A percentile compares a stretch with the other conserved stretches of the same genome.
Conservation (phyloP, 192 early-diverging fungal species). For the Pilobolus umbonatus region DNA sequence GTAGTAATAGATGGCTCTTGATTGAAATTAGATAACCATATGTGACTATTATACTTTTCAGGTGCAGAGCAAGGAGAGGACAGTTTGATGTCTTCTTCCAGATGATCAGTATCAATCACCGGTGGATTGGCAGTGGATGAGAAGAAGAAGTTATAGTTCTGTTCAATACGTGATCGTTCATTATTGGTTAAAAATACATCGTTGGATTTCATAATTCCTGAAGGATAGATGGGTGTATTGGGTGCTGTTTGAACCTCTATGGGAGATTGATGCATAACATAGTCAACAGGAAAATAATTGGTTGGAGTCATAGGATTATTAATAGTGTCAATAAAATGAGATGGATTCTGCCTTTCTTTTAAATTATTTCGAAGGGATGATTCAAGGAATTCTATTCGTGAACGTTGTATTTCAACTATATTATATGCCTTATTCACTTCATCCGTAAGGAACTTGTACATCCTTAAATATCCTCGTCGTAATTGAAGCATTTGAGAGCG, state of each 20-base stretch:
- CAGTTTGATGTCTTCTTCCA: neutral
- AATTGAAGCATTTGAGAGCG: slow-evolving; percentile 9
- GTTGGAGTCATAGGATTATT: neutral
- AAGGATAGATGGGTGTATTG: slow-evolving; percentile 9
- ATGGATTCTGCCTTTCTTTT: neutral
- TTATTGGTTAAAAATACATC: slow-evolving; percentile 1
- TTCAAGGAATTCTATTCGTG: slow-evolving; percentile 15
- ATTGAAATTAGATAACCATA: no score
- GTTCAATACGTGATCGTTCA: no score
- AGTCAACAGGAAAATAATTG: slow-evolving; percentile 12
- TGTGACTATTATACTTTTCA: no score
- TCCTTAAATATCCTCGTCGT: slow-evolving; percentile 4
- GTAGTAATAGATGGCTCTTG: no score
- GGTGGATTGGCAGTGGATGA: no score
- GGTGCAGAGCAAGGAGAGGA: slow-evolving; percentile 1
- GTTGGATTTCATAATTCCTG: no score
- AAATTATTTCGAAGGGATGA: slow-evolving; percentile 3
- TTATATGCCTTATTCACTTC: slow-evolving; percentile 10
- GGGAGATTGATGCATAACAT: slow-evolving; percentile 2
- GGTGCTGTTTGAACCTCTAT: slow-evolving; percentile 7
- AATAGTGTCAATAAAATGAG: slow-evolving; percentile 3
- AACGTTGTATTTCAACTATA: slow-evolving; percentile 3
- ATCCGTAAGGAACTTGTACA: slow-evolving; percentile 9
- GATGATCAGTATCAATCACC: no score
- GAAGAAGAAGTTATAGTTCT: neutral